Evolutionary conservation across 2,329 filamentous ascomycete species (phyloP).

Genomic region (Colletotrichum lupini): DNA sequence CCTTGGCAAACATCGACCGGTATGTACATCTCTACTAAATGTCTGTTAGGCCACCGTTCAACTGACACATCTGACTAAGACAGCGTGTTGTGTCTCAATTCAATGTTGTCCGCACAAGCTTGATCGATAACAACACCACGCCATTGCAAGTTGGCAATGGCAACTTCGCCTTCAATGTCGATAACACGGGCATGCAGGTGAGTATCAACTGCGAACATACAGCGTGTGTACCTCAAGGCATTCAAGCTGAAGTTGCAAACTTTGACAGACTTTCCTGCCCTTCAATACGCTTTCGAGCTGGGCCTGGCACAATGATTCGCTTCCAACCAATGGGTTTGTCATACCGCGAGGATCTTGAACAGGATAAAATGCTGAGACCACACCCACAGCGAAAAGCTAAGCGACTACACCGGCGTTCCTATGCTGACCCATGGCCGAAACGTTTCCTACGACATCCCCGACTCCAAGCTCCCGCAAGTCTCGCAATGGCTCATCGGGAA

Average conservation of each 20-base stretch:
- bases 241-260: not conserved
- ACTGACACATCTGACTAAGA: constrained; percentile 7
- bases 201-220: not conserved
- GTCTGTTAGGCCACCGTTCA: not conserved
- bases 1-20: constrained; percentile 3
- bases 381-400: constrained; percentile 39
- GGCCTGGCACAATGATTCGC: constrained; percentile 61
- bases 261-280: constrained; percentile 50
- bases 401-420: constrained; percentile 47
- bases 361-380: not conserved
- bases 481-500: constrained; percentile 66
- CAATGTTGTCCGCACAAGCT: constrained; percentile 38
- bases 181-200: constrained; percentile 56
- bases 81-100: constrained; percentile 38
- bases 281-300: constrained; percentile 58
- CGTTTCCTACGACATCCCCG: constrained; percentile 51
- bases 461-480: constrained; percentile 47
- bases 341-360: fast-evolving
- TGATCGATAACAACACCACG: constrained; percentile 51
- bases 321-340: constrained; percentile 44
- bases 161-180: constrained; percentile 60
- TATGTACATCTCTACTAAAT: not conserved
- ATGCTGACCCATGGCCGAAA: constrained; percentile 49
- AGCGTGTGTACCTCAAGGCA: fast-evolving
- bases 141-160: constrained; percentile 63